Evolutionary conservation across 257 asterid genomes (phyloP), one percentile per base, ranked within the genome.

Genomic region (Capsicum pubescens): DNA sequence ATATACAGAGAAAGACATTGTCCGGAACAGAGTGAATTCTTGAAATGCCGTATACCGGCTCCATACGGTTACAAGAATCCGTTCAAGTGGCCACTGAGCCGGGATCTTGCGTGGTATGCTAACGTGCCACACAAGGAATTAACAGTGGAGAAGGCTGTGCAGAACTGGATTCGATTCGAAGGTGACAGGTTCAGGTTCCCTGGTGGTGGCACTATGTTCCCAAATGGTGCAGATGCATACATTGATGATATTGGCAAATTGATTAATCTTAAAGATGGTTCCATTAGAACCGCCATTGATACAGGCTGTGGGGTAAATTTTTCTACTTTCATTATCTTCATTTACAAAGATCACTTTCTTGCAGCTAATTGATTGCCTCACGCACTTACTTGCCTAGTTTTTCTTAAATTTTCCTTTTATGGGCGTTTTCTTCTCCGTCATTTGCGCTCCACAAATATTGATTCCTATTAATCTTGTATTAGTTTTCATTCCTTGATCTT

Each of bases 191-290:
- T 94, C 86, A 90, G 91, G 85, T 94, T 94, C 84, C 98, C 98
- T 0, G 98, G 98, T 54, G 98, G 98, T 6, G 98, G 98, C 52
- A 94, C 98, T 85, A 94, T 94, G 98, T 94, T 94, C 55, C 97
- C 95, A 0, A 86, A 90, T 64, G 98, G 98, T 5, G 98, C 97
- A 15, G 92, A 86, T 70, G 93, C 96, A 1, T 94, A 93, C 35
- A 94, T 94, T 72, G 94, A 94, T 54, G 95, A 94, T 60, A 90
- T 94, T 79, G 97, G 92, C 7, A 90, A 91, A 81, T 67, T 95
- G 84, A 95, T 95, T 84, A 89, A 92, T 81, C 83, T 95, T 63
- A 91, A 89, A 84, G 95, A 91, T 81, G 98, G 98, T 32, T 91
- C 95, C 26, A 91, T 93, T 79, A 84, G 98, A 71, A 95, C 98